Percentiles rank a stretch among this genome's conserved stretches.
Evolutionary conservation across 208 protist species (phyloP).

Genomic region (Spironucleus salmonicida): DNA sequence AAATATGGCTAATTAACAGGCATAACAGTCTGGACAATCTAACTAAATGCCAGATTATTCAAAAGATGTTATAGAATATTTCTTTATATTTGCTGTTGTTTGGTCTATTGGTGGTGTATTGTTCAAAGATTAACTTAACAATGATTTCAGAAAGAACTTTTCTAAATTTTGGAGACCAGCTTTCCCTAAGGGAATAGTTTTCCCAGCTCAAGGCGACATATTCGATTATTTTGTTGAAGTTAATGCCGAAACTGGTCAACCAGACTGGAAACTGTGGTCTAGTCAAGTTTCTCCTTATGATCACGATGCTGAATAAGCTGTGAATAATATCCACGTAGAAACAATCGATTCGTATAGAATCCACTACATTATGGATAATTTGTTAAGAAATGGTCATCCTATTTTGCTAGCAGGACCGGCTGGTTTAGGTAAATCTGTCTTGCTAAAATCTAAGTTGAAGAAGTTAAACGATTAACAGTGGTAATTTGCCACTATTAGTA

Average conservation of each 20-base stretch:
- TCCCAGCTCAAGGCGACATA: constrained; percentile 58
- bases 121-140: constrained; percentile 62
- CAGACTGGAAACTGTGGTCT: constrained; percentile 62
- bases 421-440: constrained; percentile 84
- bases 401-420: constrained; percentile 82
- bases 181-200: constrained; percentile 47
- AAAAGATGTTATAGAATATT: constrained; percentile 61
- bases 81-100: constrained; percentile 83
- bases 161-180: constrained; percentile 61
- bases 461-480: constrained; percentile 68
- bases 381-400: constrained; percentile 69
- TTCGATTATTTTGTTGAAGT: constrained; percentile 78
- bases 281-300: constrained; percentile 69
- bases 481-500: constrained; percentile 62
- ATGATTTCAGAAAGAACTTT: constrained; percentile 69
- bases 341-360: constrained; percentile 78
- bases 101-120: constrained; percentile 85
- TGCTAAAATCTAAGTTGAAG: constrained; percentile 79
- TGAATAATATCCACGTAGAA: constrained; percentile 45
- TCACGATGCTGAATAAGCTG: constrained; percentile 61
- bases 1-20: background rate
- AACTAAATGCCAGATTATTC: background rate
- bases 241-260: constrained; percentile 55
- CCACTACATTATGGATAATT: constrained; percentile 71
- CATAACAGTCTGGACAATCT: background rate